Evolutionary conservation across 495 filamentous ascomycete genomes (phyloP).

Genomic region (Parmelia sp.): DNA sequence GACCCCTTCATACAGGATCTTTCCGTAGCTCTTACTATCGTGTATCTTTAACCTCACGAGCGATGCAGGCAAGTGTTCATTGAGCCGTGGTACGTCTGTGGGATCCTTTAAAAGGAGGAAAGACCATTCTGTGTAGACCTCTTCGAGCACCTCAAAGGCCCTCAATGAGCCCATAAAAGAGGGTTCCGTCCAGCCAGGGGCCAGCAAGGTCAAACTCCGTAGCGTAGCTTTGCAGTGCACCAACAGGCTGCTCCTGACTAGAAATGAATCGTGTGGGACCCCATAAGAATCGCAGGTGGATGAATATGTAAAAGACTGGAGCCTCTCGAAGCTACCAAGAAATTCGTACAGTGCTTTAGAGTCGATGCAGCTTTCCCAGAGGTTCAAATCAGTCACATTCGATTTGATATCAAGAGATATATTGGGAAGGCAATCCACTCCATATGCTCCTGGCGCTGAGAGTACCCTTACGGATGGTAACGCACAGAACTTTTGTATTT

Average conservation of each 20-base stretch:
- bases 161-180: not conserved
- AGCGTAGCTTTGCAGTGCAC: not conserved
- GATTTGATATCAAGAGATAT: not conserved
- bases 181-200: not conserved
- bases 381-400: not conserved
- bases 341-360: not conserved
- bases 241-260: not conserved
- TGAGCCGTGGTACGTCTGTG: not conserved
- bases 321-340: not conserved
- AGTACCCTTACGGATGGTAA: not conserved
- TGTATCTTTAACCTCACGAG: constrained; percentile 1
- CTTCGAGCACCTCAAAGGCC: not conserved
- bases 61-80: not conserved
- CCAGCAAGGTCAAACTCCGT: not conserved
- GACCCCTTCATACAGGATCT: not conserved
- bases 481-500: not conserved
- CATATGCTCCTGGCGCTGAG: not conserved
- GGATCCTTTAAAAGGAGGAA: not conserved
- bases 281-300: not conserved
- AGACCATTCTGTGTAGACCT: not conserved
- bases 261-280: not conserved
- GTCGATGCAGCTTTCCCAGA: constrained; percentile 1
- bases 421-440: not conserved
- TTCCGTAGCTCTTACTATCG: not conserved
- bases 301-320: not conserved